These are phyloP conservation scores for Hydnomerulius pinastri DNA, from an alignment of 768 basidiomycete genomes.

Conservation along the genomic window DNA sequence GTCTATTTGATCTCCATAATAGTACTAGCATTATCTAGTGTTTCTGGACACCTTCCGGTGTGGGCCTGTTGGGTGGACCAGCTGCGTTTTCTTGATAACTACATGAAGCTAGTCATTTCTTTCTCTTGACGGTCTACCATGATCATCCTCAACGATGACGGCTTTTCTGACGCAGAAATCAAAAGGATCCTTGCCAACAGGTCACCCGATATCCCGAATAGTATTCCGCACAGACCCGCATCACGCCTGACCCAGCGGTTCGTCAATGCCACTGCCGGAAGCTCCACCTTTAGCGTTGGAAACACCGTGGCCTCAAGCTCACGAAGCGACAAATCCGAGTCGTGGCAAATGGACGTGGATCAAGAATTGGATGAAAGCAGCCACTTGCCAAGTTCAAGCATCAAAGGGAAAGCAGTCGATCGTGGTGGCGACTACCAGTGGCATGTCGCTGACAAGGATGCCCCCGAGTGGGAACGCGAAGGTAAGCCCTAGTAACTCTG, in stretches of 20 bases:
- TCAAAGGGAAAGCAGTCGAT: conserved; percentile 24
- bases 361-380: not conserved
- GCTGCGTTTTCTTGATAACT: not conserved
- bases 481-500: conserved; percentile 12
- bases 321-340: not conserved
- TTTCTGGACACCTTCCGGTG: not conserved
- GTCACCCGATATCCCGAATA: not conserved
- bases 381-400: not conserved
- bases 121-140: conserved; percentile 21
- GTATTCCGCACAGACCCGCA: not conserved
- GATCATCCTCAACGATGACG: conserved; percentile 30
- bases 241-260: too few species aligned
- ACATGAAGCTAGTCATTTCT: conserved; percentile 18
- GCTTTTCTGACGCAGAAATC: conserved; percentile 33
- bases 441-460: conserved; percentile 11
- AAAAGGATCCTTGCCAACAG: conserved; percentile 4
- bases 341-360: not conserved
- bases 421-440: conserved; percentile 20
- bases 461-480: conserved; percentile 30
- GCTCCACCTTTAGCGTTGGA: not conserved
- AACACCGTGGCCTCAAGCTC: not conserved
- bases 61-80: not conserved
- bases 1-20: too few species aligned
- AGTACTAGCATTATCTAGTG: too few species aligned
- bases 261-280: not conserved